These are phyloP conservation scores for Spergularia bocconei DNA, from an alignment of 148 eudicot genomes.

Conservation along the genomic window DNA sequence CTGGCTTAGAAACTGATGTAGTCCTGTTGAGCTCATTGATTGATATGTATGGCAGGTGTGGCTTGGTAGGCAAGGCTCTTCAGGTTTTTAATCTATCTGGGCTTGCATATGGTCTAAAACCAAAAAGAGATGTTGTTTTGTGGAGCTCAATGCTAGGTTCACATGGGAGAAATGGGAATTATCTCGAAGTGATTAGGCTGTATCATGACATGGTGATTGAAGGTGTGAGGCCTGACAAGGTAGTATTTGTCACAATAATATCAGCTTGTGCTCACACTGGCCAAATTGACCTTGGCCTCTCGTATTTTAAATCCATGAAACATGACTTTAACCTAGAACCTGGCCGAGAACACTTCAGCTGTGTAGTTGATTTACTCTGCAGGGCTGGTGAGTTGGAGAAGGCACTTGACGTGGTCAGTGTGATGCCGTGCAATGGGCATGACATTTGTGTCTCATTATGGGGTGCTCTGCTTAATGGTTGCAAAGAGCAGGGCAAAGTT, in stretches of 20 bases:
- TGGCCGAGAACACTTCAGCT: constrained; percentile 62
- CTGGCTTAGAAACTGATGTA: constrained; percentile 42
- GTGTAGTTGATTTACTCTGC: constrained; percentile 65
- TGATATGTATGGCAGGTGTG: constrained; percentile 81
- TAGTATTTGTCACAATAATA: constrained; percentile 58
- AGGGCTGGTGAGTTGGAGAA: constrained; percentile 73
- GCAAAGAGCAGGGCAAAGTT: constrained; percentile 56
- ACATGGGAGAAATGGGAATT: constrained; percentile 55
- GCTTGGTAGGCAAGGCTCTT: constrained; percentile 43
- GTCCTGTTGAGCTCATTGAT: constrained; percentile 63
- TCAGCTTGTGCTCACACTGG: constrained; percentile 74
- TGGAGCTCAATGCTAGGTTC: constrained; percentile 82
- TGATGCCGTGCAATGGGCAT: constrained; percentile 35
- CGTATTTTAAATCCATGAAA: constrained; percentile 55
- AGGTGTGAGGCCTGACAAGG: constrained; percentile 59
- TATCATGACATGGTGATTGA: constrained; percentile 52
- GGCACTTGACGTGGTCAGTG: constrained; percentile 54
- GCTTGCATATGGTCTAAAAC: constrained; percentile 32
- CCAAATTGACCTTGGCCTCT: constrained; percentile 56
- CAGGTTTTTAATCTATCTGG: constrained; percentile 49
- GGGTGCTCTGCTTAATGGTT: constrained; percentile 67
- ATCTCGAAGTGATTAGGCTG: constrained; percentile 40
- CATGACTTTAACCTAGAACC: constrained; percentile 45
- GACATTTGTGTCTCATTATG: constrained; percentile 46
- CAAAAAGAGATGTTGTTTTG: constrained; percentile 51